Percentiles rank a stretch among this genome's conserved stretches.
Evolutionary conservation across 2,329 filamentous ascomycete genomes (phyloP).

Genomic region (Fusarium algeriense): DNA sequence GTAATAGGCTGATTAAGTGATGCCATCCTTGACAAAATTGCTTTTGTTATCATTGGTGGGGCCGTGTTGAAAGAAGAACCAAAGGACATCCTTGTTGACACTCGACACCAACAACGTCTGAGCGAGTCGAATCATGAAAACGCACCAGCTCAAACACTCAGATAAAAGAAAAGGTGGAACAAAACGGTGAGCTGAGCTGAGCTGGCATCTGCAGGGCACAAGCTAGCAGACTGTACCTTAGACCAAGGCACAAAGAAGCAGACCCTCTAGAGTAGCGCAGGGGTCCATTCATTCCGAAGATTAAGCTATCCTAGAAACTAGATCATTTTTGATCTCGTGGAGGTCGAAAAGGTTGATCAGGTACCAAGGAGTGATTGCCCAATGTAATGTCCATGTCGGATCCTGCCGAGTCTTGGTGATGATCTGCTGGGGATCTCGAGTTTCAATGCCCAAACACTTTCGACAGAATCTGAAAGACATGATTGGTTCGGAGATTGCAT

Average conservation of each 20-base stretch:
- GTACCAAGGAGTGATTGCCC: constrained; percentile 34
- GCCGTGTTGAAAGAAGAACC: constrained; percentile 7
- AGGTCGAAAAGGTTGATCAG: constrained; percentile 17
- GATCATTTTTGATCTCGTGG: not conserved
- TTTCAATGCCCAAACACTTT: constrained; percentile 14
- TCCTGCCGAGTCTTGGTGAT: constrained; percentile 38
- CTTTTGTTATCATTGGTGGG: constrained; percentile 3
- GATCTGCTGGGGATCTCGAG: constrained; percentile 39
- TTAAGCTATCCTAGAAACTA: not conserved
- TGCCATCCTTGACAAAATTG: constrained; percentile 4
- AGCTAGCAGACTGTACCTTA: not conserved
- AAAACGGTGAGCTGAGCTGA: not conserved
- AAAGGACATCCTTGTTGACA: constrained; percentile 6
- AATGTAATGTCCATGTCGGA: constrained; percentile 25
- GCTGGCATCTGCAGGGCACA: constrained; percentile 30
- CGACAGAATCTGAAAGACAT: not conserved
- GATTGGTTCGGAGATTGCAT: constrained; percentile 27
- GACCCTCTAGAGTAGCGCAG: constrained; percentile 1
- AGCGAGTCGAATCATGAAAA: constrained; percentile 18
- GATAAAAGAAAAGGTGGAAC: constrained; percentile 22
- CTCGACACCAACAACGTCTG: constrained; percentile 4
- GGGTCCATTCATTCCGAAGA: constrained; percentile 22
- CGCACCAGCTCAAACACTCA: constrained; percentile 12
- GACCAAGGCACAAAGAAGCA: constrained; percentile 26
- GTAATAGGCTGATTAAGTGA: not conserved